Base-by-base conservation (phyloP, 1,139 yeast genomes). In the Debaryomycetaceae sp. region DNA sequence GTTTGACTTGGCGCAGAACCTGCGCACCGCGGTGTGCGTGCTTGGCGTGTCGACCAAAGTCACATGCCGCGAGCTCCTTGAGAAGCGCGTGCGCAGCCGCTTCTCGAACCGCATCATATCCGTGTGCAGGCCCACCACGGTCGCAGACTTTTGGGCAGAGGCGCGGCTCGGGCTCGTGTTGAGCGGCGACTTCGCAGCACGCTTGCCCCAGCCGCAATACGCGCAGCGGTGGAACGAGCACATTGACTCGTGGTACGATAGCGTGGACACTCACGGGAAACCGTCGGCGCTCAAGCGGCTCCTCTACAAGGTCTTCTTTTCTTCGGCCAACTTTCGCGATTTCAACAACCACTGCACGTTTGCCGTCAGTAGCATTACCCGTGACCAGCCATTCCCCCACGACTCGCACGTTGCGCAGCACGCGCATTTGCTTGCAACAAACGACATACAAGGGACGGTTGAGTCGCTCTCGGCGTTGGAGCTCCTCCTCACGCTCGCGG, bases 71-170 rank as follows among this genome's bases (percentile, higher is more conserved):
- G 97, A 90, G 42, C 62, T 74, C 39, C 60, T 90, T 31, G 99
- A 92, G 47, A 90, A 87, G 45, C 68, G 99, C 41, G 97, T 92
- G 1, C 70, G 86, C 40, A 79, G 93, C 33, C 62, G 99, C 36
- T 90, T 87, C 51, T 77, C 93, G 21, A 96, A 87, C 47, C 58
- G 94, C 30, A 57, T 81, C 2, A 65, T 83, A 21, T 64, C 71
- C 22, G 59, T 85, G 26, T 68, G 68, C 25, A 76, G 75, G 30
- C 62, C 78, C 1, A 39, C 42, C 3, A 49, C 53, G 4, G 37
- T 71, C 2, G 68, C 63, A 1, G 63, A 59, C 4, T 77, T 73
- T 38, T 61, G 55, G 55, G 27, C 35, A 2, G 47, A 53, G 29
- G 60, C 60, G 13, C 44, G 47, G 25, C 32, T 48, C 12, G 48